Base-by-base conservation (phyloP, 2,329 filamentous ascomycete genomes). In the Zasmidium angulare region DNA sequence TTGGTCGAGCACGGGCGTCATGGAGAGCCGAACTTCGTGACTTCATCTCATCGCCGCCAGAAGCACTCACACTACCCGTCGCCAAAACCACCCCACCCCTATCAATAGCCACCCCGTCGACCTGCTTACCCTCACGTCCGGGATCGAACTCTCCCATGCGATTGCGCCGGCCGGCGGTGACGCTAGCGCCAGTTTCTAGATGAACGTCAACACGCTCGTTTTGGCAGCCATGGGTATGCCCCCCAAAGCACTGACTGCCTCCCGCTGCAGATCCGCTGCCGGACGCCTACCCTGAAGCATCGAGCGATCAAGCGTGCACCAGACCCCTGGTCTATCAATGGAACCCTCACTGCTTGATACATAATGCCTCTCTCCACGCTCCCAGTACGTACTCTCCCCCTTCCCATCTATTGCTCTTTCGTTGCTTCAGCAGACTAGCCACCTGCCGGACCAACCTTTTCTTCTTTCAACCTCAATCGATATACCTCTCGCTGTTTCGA, bases 391-490 rank as follows among this genome's bases (percentile, higher is more conserved):
- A 59, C 46, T 57, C 46, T 59, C 51, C 47, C 51, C 36, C 53
- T 50, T 50, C 53, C 49, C 55, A 48, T 43, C 61, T 54, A 40
- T 56, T 47, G 20, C 24, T 50, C 50, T 55, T 43, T 55, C 51
- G 55, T 62, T 66, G 58, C 53, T 59, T 54, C 54, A 60, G 61
- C 69, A 72, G 70, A 62, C 69, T 72, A 69, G 70, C 70, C 70
- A 72, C 63, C 70, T 72, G 68, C 65, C 67, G 61, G 59, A 63
- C 55, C 65, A 66, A 63, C 59, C 50, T 60, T 57, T 48, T 65
- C 63, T 61, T 58, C 55, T 63, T 65, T 58, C 49, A 63, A 47
- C 51, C 46, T 62, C 48, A 19, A 58, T 60, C 48, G 40, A 26
- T 52, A 53, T 58, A 55, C 24, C 55, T 20, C 53, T 31, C 52